Evolutionary conservation across 306 rosid genomes (phyloP), one percentile per base, ranked within the genome.

Genomic region (Vachellia collinsii): DNA sequence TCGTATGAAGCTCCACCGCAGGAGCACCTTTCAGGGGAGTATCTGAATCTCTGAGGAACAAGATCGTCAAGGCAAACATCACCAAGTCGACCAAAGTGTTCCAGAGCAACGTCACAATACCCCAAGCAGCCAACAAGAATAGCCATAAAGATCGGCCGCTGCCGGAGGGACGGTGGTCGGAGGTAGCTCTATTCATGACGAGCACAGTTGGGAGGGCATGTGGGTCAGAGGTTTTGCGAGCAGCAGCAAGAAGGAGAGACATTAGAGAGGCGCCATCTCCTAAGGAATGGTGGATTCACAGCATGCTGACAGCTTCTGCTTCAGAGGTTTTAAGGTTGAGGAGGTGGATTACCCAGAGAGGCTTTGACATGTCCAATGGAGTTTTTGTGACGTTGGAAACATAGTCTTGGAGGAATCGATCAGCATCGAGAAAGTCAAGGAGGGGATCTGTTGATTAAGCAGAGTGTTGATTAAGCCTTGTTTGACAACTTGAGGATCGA

Each of bases 191-290:
- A 50, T 36, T 80, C 19, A 29, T 23, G 1, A 37, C 17, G 12
- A 92, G 90, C 42, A 91, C 73, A 0, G 86, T 80, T 0, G 97
- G 97, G 6, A 91, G 68, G 0, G 88, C 81, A 1, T 81, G 56
- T 4, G 89, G 88, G 74, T 93, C 87, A 3, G 90, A 83, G 38
- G 88, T 70, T 77, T 88, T 87, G 22, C 94, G 89, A 12, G 93
- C 87, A 10, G 90, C 79, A 0, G 97, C 91, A 4, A 93, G 80
- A 50, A 93, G 89, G 12, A 93, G 88, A 23, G 97, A 91, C 70
- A 88, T 72, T 64, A 93, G 94, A 43, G 97, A 91, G 0, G 90
- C 90, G 17, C 97, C 97, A 66, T 93, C 96, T 0, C 96, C 96
- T 29, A 93, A 6, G 0, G 94, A 91, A 74, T 93, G 97, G 81